phyloP scores from a whole-genome alignment of 257 asterid species.

The Lycium barbarum region DNA sequence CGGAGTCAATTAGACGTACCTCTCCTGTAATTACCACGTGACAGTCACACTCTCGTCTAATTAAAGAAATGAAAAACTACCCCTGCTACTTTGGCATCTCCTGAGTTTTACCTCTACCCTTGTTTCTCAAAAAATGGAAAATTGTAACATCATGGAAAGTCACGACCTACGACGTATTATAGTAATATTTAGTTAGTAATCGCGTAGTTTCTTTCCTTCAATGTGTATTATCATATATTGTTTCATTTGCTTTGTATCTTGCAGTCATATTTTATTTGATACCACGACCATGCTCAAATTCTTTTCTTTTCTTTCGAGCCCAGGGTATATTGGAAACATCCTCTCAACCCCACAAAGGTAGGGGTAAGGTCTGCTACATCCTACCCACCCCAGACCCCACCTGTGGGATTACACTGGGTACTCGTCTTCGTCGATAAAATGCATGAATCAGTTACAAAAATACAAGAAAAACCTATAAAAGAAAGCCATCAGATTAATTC shows the following conservation, averaged over 20 bases:
- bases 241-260: too few relatives aligned
- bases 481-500: neutral
- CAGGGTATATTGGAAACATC: too few relatives aligned
- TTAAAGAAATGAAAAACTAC: slow-evolving; percentile 14
- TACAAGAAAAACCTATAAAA: neutral
- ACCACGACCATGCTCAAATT: too few relatives aligned
- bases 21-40: slow-evolving; percentile 15
- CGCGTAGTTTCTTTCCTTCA: too few relatives aligned
- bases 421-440: neutral
- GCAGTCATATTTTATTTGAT: too few relatives aligned
- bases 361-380: too few relatives aligned
- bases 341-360: too few relatives aligned
- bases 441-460: neutral
- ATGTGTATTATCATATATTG: too few relatives aligned
- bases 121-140: neutral
- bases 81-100: slow-evolving; percentile 1
- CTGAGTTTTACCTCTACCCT: neutral
- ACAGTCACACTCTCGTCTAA: slow-evolving; percentile 8
- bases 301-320: too few relatives aligned
- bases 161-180: neutral
- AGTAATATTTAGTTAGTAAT: neutral
- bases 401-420: too few relatives aligned
- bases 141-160: neutral
- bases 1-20: slow-evolving; percentile 4
- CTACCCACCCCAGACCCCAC: too few relatives aligned